Evolutionary conservation across 352 stramenopile species (phyloP), one percentile per base, ranked within the genome.

Genomic region (Elongisporangium senticosum): DNA sequence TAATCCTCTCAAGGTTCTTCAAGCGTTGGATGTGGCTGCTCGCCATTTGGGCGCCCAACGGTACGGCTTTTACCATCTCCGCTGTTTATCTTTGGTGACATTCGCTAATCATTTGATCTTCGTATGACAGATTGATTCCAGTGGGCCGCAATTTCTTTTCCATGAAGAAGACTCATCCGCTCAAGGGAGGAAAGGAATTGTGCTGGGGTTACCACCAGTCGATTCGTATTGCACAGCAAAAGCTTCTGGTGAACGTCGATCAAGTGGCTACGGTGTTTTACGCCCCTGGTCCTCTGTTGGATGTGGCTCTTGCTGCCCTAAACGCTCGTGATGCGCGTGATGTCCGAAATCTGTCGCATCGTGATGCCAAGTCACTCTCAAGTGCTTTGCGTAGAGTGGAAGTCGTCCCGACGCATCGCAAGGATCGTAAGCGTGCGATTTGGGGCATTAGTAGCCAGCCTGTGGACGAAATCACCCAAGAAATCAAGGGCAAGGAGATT

Each of bases 201-300:
- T 87, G 75, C 55, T 93, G 75, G 75, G 83, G 83, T 3, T 93
- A 93, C 51, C 77, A 90, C 28, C 83, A 93, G 65, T 72, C 70
- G 1, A 80, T 93, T 23, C 77, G 71, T n/a, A 56, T 86, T 43
- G 74, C 72, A 0, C 73, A 90, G 49, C 50, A 61, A 1, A 83
- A 87, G 51, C 51, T 93, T 15, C 56, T 89, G 15, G 73, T 90
- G 55, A 93, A 93, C 60, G 73, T 93, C 11, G 83, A 90, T 37
- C 76, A 86, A 51, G 77, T 74, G 5, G 80, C 83, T 0, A 90
- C 83, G 0, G 83, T 87, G 28, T 93, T 93, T 56, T 87, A 89
- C 50, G 65, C 72, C 1, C 72, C 80, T 8, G 79, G 75, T 37
- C 61, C 79, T n/a, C 58, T 90, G 24, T 56, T 89, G 49, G 71